phyloP scores from a whole-genome alignment of 2,329 filamentous ascomycete species.

The Colletotrichum abscissum region DNA sequence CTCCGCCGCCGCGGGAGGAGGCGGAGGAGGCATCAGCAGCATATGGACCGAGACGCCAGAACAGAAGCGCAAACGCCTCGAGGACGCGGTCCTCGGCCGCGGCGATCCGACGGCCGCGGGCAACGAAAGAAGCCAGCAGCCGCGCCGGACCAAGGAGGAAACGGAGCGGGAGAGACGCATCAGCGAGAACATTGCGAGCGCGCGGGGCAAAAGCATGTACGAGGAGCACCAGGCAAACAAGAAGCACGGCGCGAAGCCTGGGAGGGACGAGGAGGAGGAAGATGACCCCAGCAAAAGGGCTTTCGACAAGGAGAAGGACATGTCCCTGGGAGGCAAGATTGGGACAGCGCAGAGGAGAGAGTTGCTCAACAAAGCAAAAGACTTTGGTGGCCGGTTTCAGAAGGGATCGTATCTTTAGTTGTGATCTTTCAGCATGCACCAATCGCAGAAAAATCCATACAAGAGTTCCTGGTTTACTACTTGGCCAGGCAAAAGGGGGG shows the following conservation, averaged over 20 bases:
- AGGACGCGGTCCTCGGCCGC: constrained; percentile 85
- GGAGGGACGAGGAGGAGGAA: constrained; percentile 70
- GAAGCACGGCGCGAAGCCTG: constrained; percentile 40
- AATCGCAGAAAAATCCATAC: not conserved
- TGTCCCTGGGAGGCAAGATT: constrained; percentile 80
- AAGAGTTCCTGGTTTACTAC: no score
- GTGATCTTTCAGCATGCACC: not conserved
- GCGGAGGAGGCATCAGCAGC: constrained; percentile 60
- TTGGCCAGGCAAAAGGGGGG: no score
- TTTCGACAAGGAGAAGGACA: constrained; percentile 95
- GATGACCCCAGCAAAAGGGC: constrained; percentile 91
- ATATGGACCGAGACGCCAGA: constrained; percentile 95
- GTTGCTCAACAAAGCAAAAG: constrained; percentile 80
- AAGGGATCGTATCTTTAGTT: constrained; percentile 74
- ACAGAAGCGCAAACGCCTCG: constrained; percentile 83
- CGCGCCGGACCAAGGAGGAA: constrained; percentile 66
- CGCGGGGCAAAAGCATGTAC: constrained; percentile 68
- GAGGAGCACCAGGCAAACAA: constrained; percentile 64
- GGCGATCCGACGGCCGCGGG: constrained; percentile 45
- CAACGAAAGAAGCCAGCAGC: constrained; percentile 46
- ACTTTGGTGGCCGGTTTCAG: constrained; percentile 85
- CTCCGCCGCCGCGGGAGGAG: constrained; percentile 41
- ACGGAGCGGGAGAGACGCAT: constrained; percentile 63
- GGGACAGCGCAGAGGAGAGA: constrained; percentile 80
- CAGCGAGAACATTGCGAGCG: constrained; percentile 61